Conservation (phyloP, 2,329 filamentous ascomycete species). For the Periglandula ipomoeae region DNA sequence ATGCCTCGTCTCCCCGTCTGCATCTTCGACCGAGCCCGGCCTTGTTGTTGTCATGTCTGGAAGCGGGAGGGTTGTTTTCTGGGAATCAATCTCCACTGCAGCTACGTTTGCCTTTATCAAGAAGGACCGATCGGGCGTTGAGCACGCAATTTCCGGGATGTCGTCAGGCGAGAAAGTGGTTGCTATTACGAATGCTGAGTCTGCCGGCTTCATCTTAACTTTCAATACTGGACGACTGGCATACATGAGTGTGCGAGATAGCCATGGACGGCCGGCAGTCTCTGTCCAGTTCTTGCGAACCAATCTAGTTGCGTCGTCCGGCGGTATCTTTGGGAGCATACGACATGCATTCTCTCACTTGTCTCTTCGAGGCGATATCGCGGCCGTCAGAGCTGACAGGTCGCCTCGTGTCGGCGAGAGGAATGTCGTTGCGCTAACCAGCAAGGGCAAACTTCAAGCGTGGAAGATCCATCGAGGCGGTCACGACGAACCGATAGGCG, state of each 20-base stretch:
- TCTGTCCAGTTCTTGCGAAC: constrained; percentile 67
- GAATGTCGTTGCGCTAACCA: constrained; percentile 71
- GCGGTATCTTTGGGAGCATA: constrained; percentile 73
- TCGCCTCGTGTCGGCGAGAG: constrained; percentile 71
- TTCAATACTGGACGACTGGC: constrained; percentile 81
- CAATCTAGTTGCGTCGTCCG: constrained; percentile 42
- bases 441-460: constrained; percentile 66
- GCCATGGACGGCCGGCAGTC: constrained; percentile 76
- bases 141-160: constrained; percentile 64
- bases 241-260: constrained; percentile 77
- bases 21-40: constrained; percentile 71
- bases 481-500: constrained; percentile 64
- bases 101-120: constrained; percentile 76
- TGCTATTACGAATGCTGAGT: constrained; percentile 73
- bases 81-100: constrained; percentile 89
- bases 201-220: constrained; percentile 74
- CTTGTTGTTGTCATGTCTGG: constrained; percentile 78
- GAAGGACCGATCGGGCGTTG: constrained; percentile 71
- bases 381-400: constrained; percentile 66
- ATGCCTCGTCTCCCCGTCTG: constrained; percentile 69
- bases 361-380: constrained; percentile 66
- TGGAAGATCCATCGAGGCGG: constrained; percentile 89
- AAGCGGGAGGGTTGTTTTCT: constrained; percentile 81
- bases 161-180: constrained; percentile 69
- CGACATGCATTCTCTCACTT: constrained; percentile 65